Evolutionary conservation across 352 stramenopile genomes (phyloP).

Genomic region (Phytophthora idaei): DNA sequence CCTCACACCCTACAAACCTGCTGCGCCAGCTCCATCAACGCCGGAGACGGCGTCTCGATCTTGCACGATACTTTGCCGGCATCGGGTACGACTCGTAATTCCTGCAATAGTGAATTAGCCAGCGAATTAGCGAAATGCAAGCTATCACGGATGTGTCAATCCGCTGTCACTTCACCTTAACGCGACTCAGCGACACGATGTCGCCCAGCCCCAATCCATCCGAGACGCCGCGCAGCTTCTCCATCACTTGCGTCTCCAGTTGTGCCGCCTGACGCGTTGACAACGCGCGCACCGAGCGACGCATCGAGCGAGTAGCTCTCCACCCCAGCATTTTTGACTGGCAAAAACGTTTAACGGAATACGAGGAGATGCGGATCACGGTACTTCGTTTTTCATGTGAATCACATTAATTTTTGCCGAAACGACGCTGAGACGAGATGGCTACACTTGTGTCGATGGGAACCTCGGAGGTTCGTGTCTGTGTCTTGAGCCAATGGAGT

Average conservation of each 20-base stretch:
- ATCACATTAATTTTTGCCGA: neutral
- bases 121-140: neutral
- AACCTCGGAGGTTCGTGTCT: constrained; percentile 10
- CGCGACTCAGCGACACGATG: constrained; percentile 74
- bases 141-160: constrained; percentile 15
- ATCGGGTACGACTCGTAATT: constrained; percentile 54
- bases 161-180: constrained; percentile 57
- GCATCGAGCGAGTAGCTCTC: constrained; percentile 13
- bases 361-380: neutral
- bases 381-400: constrained; percentile 8
- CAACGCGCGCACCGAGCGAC: constrained; percentile 44
- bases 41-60: constrained; percentile 72
- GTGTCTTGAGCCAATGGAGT: neutral
- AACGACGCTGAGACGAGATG: constrained; percentile 16
- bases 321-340: constrained; percentile 35
- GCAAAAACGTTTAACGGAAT: neutral
- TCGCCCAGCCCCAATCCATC: constrained; percentile 78
- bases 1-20: constrained; percentile 40
- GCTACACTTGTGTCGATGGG: constrained; percentile 19
- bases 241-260: constrained; percentile 79
- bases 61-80: constrained; percentile 68
- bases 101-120: constrained; percentile 34
- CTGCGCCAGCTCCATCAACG: constrained; percentile 70
- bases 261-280: constrained; percentile 70
- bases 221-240: constrained; percentile 67